Evolutionary conservation across 352 stramenopile genomes (phyloP).

Genomic region (Pythium coloratum): DNA sequence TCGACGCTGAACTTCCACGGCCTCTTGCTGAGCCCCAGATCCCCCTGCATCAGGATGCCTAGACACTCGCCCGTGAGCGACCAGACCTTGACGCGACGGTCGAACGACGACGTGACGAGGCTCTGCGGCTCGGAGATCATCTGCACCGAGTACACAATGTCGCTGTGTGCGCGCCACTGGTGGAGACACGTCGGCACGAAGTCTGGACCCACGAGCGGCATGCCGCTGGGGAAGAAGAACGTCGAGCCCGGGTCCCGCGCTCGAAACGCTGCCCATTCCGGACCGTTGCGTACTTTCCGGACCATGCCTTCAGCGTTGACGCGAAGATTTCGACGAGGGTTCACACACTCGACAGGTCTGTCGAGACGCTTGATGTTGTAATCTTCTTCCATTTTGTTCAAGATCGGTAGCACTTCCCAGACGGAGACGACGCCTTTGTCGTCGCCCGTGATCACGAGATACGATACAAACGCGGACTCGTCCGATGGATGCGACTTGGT

Average conservation of each 20-base stretch:
- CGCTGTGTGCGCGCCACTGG: conserved; percentile 72
- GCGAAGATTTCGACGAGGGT: conserved; percentile 71
- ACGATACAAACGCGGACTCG: conserved; percentile 33
- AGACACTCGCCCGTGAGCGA: conserved; percentile 60
- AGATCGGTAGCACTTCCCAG: conserved; percentile 69
- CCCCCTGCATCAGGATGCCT: conserved; percentile 76
- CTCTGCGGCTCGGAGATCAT: conserved; percentile 66
- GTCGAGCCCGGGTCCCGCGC: conserved; percentile 47
- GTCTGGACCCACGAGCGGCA: conserved; percentile 35
- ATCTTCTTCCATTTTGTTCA: conserved; percentile 53
- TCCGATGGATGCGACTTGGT: conserved; percentile 27
- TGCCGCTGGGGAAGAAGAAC: conserved; percentile 62
- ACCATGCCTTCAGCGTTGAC: conserved; percentile 70
- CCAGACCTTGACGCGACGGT: conserved; percentile 80
- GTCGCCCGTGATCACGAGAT: conserved; percentile 66
- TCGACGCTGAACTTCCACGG: conserved; percentile 76
- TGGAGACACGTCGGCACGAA: conserved; percentile 29
- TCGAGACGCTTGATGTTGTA: conserved; percentile 46
- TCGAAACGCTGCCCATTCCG: conserved; percentile 58
- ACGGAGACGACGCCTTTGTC: conserved; percentile 75
- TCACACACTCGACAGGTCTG: conserved; percentile 64
- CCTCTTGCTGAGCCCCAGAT: conserved; percentile 40
- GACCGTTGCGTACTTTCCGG: conserved; percentile 61
- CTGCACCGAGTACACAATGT: conserved; percentile 79
- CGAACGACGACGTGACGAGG: conserved; percentile 76